phyloP scores from a whole-genome alignment of 2,329 filamentous ascomycete species.

The Apiospora phragmitis region DNA sequence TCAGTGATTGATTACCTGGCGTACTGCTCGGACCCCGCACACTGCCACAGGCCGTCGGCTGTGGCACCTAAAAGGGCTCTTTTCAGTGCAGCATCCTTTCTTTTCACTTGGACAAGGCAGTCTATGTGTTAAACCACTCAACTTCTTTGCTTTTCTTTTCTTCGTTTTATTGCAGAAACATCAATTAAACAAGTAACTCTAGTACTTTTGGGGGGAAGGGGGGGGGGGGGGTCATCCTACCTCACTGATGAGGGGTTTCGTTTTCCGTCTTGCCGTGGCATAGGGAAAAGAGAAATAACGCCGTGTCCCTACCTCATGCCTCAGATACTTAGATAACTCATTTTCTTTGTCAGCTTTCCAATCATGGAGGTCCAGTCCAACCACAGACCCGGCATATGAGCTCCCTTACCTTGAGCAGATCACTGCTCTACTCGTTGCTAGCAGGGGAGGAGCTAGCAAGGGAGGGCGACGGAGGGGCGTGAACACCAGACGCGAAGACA shows the following conservation, averaged over 20 bases:
- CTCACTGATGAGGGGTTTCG: not conserved
- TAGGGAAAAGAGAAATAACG: not conserved
- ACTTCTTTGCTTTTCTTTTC: not conserved
- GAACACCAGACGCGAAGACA: no score
- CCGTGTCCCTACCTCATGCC: not conserved
- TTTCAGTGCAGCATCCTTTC: no score
- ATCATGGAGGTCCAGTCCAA: no score
- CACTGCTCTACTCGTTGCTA: no score
- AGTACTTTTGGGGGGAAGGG: not conserved
- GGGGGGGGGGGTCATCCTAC: not conserved
- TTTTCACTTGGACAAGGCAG: no score
- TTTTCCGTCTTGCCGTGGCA: not conserved
- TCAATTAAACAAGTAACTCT: not conserved
- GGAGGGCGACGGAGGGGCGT: no score
- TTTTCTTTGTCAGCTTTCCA: not conserved
- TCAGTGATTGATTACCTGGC: not conserved
- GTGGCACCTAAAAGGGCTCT: not conserved
- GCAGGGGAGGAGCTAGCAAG: no score
- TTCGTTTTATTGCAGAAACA: not conserved
- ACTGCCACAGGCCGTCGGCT: not conserved
- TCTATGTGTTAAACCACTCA: not conserved
- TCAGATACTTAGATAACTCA: not conserved
- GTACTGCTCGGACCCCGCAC: not conserved
- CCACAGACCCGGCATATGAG: no score
- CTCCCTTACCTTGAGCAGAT: no score